Evolutionary conservation across 306 rosid genomes (phyloP).

Genomic region (Pyrus pyrifolia): DNA sequence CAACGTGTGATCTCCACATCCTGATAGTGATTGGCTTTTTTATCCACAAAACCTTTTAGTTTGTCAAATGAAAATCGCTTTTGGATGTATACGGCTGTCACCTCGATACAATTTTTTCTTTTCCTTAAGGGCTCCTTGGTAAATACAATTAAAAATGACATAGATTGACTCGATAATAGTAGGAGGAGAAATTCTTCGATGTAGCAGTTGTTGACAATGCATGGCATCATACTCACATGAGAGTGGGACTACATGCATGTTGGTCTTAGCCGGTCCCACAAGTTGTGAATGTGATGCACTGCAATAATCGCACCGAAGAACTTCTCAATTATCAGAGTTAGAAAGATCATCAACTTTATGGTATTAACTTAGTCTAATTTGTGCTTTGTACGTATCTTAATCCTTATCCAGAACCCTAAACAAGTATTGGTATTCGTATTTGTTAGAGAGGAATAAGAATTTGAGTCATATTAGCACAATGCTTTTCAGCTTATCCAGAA

Average conservation of each 20-base stretch:
- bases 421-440: no score
- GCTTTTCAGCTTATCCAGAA: not conserved
- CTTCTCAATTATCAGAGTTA: not conserved
- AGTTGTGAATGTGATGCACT: not conserved
- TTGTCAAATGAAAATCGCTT: conserved; percentile 52
- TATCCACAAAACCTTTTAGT: conserved; percentile 33
- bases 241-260: not conserved
- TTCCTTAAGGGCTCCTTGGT: not conserved
- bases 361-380: not conserved
- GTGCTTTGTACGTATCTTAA: not conserved
- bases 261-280: not conserved
- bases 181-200: not conserved
- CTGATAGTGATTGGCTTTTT: conserved; percentile 51
- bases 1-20: conserved; percentile 41
- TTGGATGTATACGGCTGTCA: conserved; percentile 57
- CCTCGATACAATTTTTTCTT: conserved; percentile 16
- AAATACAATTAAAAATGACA: not conserved
- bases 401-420: no score
- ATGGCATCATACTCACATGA: no score
- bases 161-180: not conserved
- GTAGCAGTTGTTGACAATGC: not conserved
- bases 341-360: not conserved
- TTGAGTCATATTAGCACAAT: not conserved
- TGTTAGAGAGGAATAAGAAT: not conserved
- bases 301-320: not conserved